Conservation (phyloP, 805 yeast genomes). For the Blastobotrys peoriensis region DNA sequence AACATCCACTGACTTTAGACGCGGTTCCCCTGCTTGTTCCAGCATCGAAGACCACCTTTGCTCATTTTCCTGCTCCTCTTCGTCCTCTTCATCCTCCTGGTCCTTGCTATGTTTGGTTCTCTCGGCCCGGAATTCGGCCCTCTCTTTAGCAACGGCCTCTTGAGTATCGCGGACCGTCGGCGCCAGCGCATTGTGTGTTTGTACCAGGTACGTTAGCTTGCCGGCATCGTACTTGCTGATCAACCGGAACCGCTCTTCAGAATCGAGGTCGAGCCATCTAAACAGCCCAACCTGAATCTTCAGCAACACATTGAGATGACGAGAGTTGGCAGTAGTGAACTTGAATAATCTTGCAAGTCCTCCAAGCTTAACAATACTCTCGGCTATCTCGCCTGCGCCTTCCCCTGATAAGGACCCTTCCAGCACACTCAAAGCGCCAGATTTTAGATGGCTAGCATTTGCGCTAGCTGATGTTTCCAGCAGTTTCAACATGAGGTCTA, state of each 20-base stretch:
- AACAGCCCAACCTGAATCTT: constrained; percentile 10
- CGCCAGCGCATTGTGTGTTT: neutral
- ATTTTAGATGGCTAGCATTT: constrained; percentile 3
- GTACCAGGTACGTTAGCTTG: neutral
- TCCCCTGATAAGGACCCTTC: constrained; percentile 2
- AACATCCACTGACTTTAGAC: neutral
- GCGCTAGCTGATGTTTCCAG: constrained; percentile 2
- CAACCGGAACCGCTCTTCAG: neutral
- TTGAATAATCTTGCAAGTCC: constrained; percentile 15
- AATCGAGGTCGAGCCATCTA: constrained; percentile 14
- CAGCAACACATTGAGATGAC: neutral
- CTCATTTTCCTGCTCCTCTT: neutral
- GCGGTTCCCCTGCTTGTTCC: neutral
- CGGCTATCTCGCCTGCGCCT: constrained; percentile 6
- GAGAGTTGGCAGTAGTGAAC: constrained; percentile 1
- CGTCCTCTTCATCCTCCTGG: neutral
- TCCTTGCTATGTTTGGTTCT: too few relatives aligned
- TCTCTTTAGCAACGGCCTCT: neutral
- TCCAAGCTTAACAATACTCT: constrained; percentile 10
- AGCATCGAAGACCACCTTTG: neutral
- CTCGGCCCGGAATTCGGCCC: neutral
- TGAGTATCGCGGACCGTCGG: neutral
- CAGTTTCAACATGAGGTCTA: constrained; percentile 18
- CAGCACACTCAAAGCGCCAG: constrained; percentile 11
- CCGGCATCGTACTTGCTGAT: neutral